Percentiles rank a stretch among this genome's conserved stretches.
Conservation (phyloP, 352 stramenopile genomes). For the Phytophthora multivora region DNA sequence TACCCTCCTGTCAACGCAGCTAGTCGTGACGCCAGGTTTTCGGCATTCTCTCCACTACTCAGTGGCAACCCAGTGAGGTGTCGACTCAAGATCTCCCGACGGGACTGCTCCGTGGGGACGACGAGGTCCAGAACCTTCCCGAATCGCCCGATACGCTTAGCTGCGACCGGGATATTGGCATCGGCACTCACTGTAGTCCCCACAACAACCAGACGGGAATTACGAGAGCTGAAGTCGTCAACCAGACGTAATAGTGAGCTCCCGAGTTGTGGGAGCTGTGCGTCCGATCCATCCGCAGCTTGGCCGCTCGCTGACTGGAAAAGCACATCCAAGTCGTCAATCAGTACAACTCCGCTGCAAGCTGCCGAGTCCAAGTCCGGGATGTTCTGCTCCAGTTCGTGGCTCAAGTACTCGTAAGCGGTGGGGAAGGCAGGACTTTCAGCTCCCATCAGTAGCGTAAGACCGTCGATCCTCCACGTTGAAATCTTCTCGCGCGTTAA, state of each 20-base stretch:
- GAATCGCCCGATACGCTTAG: slow-evolving; percentile 58
- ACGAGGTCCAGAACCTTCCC: slow-evolving; percentile 65
- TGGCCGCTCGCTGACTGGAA: slow-evolving; percentile 56
- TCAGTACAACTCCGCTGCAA: slow-evolving; percentile 50
- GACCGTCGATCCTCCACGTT: slow-evolving; percentile 36
- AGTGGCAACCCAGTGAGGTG: slow-evolving; percentile 47
- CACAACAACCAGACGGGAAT: slow-evolving; percentile 50
- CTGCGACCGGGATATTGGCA: slow-evolving; percentile 44
- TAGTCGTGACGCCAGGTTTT: slow-evolving; percentile 43
- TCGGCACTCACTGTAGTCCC: slow-evolving; percentile 46
- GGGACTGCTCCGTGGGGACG: slow-evolving; percentile 65
- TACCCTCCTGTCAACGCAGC: slow-evolving; percentile 72
- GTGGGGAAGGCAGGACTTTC: slow-evolving; percentile 51
- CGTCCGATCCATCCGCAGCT: slow-evolving; percentile 30
- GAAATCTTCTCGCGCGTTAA: slow-evolving; percentile 26
- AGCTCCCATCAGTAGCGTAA: slow-evolving; percentile 62
- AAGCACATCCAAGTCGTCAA: slow-evolving; percentile 76
- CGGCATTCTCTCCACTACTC: background rate
- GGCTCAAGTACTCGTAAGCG: slow-evolving; percentile 60
- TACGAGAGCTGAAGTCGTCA: slow-evolving; percentile 42
- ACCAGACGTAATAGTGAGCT: slow-evolving; percentile 69
- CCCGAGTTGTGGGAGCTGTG: slow-evolving; percentile 51
- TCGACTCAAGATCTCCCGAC: slow-evolving; percentile 48
- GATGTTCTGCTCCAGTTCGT: slow-evolving; percentile 46
- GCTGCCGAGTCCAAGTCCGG: slow-evolving; percentile 18